Base-by-base conservation (phyloP, 176 grass and related monocot genomes). In the Oryza australiensis region DNA sequence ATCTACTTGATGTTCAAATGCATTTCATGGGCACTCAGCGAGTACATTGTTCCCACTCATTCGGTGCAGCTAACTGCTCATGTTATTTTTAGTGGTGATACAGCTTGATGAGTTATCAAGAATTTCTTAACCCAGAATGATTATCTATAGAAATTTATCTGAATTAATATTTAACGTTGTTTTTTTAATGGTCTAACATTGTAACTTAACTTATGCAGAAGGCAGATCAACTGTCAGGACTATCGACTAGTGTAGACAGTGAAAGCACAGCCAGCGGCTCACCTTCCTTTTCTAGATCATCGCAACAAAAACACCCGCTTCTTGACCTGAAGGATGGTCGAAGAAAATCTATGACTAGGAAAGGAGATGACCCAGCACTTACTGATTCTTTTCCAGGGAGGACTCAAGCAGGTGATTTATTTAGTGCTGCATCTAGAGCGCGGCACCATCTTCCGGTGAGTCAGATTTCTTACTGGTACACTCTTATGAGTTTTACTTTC, bases 321-420 rank as follows among this genome's bases (percentile, higher is more conserved):
- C 91, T 90, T 41, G 90, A 94, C 78, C 81, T 94, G 78, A 94
- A 94, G 82, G 92, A 95, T 88, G 95, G 95, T 38, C 83, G 88
- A 67, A 91, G 95, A 68, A 98, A 91, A 89, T 98, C 95, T 79
- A 85, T 93, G 66, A 93, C 85, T 84, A 87, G 86, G 88, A 92
- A 91, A 88, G 86, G 78, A 37, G 95, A 94, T 74, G 86, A 92
- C 55, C 65, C 88, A 35, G 20, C 81, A 66, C 20, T 69, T 66
- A 9, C 70, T 28, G 86, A 90, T 74, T 92, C 90, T 73, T 91
- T 94, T 79, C 88, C 67, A 74, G 92, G 92, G 90, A 94, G 76
- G 67, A 97, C 86, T 74, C 95, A 98, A 84, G 92, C 95, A 45
- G 95, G 95, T 49, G 95, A 98, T 76, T 72, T 98, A 65, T 98